Percentiles rank a stretch among this genome's conserved stretches.
phyloP scores from a whole-genome alignment of 2,329 filamentous ascomycete genomes.

The Aureobasidium leucospermi region DNA sequence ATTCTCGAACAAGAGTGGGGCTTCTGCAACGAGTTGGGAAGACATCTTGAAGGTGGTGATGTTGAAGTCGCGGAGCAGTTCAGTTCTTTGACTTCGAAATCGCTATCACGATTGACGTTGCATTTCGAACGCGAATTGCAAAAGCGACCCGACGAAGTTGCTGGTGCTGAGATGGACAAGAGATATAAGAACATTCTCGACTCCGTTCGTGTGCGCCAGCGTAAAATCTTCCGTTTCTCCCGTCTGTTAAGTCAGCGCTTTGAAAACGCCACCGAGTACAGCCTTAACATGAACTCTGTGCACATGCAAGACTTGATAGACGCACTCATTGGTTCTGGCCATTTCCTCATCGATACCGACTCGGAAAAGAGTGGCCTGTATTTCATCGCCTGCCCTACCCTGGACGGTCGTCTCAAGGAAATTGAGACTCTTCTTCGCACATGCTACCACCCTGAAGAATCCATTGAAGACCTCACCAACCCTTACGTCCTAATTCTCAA shows the following conservation, averaged over 20 bases:
- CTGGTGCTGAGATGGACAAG: constrained; percentile 80
- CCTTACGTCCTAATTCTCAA: constrained; percentile 80
- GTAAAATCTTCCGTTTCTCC: constrained; percentile 94
- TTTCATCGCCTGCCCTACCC: constrained; percentile 73
- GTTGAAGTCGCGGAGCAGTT: constrained; percentile 98
- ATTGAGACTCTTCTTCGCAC: constrained; percentile 81
- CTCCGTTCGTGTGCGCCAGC: constrained; percentile 89
- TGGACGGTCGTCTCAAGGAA: constrained; percentile 68
- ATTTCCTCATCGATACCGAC: constrained; percentile 75
- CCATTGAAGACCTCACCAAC: constrained; percentile 64
- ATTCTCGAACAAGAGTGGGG: constrained; percentile 97
- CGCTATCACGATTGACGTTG: constrained; percentile 74
- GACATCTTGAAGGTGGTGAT: constrained; percentile 85
- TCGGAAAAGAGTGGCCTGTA: constrained; percentile 61
- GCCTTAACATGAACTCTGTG: constrained; percentile 64
- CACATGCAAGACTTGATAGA: constrained; percentile 72
- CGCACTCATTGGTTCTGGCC: constrained; percentile 69
- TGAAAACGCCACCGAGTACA: constrained; percentile 94
- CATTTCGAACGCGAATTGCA: constrained; percentile 91
- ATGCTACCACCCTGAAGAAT: constrained; percentile 62
- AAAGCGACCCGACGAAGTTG: constrained; percentile 73
- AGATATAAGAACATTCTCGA: constrained; percentile 93
- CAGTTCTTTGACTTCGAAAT: constrained; percentile 82
- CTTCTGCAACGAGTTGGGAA: constrained; percentile 88
- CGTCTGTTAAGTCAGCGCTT: constrained; percentile 86